These are phyloP conservation scores for Jamesozyma gamospora DNA, from an alignment of 805 yeast genomes.

Conservation along the genomic window DNA sequence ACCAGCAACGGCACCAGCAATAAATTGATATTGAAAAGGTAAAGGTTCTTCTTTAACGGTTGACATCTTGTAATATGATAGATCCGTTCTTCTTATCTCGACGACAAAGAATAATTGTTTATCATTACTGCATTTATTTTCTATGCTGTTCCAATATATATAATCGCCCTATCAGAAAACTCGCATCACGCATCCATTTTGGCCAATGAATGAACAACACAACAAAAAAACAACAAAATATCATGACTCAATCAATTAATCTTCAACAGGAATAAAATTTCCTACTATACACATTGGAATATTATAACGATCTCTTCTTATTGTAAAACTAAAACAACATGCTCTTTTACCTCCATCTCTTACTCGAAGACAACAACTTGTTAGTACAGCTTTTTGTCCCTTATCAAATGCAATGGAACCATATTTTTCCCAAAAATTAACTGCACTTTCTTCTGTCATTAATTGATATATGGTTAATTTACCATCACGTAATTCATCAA, in stretches of 20 bases:
- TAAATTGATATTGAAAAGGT: constrained; percentile 87
- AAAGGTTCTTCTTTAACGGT: constrained; percentile 34
- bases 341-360: constrained; percentile 67
- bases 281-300: constrained; percentile 96
- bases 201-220: no score
- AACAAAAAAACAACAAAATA: no score
- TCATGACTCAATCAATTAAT: background rate
- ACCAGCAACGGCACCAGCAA: constrained; percentile 93
- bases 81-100: background rate
- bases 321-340: constrained; percentile 91
- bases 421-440: constrained; percentile 94
- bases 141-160: no score
- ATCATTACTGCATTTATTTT: no score
- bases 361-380: constrained; percentile 80
- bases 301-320: constrained; percentile 83
- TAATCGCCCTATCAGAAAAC: no score
- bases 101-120: no score
- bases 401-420: constrained; percentile 94
- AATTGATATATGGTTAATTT: constrained; percentile 84
- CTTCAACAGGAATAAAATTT: constrained; percentile 62
- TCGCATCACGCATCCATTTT: no score
- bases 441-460: constrained; percentile 93
- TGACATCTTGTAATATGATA: no score
- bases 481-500: constrained; percentile 88
- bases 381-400: constrained; percentile 88